Evolutionary conservation across 164 flowering plant genomes (phyloP).

Genomic region (Berberis vulgaris): DNA sequence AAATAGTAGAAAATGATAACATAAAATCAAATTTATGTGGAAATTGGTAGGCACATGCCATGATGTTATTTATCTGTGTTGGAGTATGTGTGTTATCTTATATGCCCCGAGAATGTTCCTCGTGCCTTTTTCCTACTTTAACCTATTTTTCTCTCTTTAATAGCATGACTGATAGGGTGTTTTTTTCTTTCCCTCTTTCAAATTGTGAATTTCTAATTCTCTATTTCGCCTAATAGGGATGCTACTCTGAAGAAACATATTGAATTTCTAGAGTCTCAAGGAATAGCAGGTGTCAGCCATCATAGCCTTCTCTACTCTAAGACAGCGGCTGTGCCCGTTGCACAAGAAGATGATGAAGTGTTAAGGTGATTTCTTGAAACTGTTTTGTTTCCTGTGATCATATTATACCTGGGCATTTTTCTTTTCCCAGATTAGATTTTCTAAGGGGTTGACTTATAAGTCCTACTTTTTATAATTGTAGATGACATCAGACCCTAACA

Average conservation of each 20-base stretch:
- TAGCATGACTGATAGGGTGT: no score
- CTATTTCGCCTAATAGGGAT: constrained; percentile 36
- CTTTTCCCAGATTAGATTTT: neutral
- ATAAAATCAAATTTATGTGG: no score
- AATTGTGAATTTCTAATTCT: neutral
- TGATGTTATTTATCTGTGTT: no score
- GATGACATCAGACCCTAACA: no score
- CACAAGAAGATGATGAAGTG: constrained; percentile 39
- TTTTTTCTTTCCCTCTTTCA: neutral
- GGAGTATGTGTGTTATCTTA: no score
- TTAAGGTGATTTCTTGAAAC: constrained; percentile 28
- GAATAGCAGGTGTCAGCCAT: constrained; percentile 91
- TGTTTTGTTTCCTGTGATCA: no score
- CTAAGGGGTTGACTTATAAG: neutral
- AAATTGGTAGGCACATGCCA: no score
- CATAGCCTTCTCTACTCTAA: constrained; percentile 92
- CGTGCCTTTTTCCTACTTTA: no score
- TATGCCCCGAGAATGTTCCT: neutral
- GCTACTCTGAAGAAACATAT: constrained; percentile 49
- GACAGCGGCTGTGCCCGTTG: constrained; percentile 50
- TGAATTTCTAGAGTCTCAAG: constrained; percentile 57
- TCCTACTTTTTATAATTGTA: no score
- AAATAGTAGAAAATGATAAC: no score
- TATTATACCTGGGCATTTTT: neutral
- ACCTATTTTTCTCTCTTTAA: no score